phyloP scores from a whole-genome alignment of 2,329 filamentous ascomycete genomes.

The Polytolypa hystricis region DNA sequence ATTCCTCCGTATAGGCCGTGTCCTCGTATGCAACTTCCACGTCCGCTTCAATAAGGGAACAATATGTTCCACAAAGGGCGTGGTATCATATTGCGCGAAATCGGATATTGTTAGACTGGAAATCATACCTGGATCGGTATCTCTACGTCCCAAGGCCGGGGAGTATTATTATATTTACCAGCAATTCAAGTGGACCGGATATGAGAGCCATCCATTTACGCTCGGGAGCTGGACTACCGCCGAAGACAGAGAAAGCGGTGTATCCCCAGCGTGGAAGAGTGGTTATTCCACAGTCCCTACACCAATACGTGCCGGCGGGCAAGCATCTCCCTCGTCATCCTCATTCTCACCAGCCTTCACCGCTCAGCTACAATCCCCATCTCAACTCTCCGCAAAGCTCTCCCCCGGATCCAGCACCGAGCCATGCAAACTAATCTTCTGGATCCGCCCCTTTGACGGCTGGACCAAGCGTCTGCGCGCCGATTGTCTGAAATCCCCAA shows the following conservation, averaged over 20 bases:
- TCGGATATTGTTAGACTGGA: conserved; percentile 34
- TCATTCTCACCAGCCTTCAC: not conserved
- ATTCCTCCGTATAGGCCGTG: conserved; percentile 26
- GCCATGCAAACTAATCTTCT: conserved; percentile 30
- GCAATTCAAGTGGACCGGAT: conserved; percentile 27
- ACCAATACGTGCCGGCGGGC: not conserved
- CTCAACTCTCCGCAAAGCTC: not conserved
- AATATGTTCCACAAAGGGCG: conserved; percentile 22
- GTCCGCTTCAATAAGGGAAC: conserved; percentile 13
- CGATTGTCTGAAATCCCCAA: conserved; percentile 16
- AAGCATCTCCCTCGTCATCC: conserved; percentile 11
- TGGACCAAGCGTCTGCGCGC: conserved; percentile 32
- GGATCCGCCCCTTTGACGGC: conserved; percentile 36
- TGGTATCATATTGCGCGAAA: conserved; percentile 27
- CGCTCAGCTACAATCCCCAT: not conserved
- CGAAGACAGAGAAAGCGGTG: not conserved
- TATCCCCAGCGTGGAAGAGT: not conserved
- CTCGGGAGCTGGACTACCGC: conserved; percentile 16
- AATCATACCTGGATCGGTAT: conserved; percentile 22
- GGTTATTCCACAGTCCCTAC: not conserved
- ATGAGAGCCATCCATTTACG: conserved; percentile 41
- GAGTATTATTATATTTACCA: conserved; percentile 40
- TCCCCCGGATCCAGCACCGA: not conserved
- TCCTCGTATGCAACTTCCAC: conserved; percentile 32
- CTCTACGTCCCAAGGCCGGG: conserved; percentile 28